Evolutionary conservation across 2,329 filamentous ascomycete genomes (phyloP).

Genomic region (Didymella arachidicola): DNA sequence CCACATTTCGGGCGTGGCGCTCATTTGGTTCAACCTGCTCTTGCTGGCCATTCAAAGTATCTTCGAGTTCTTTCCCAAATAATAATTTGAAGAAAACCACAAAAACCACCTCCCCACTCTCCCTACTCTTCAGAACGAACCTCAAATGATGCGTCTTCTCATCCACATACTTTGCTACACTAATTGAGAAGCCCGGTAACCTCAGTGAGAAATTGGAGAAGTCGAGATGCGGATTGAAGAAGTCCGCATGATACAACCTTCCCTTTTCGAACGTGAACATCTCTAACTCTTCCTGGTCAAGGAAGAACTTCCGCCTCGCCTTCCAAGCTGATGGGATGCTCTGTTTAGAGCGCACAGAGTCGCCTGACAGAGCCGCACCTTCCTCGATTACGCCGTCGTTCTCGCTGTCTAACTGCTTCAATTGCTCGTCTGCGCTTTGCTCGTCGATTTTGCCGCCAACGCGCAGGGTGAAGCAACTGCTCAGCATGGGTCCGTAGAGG

Average conservation of each 20-base stretch:
- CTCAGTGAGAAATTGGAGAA: slow-evolving; percentile 57
- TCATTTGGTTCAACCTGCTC: neutral
- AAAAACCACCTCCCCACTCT: slow-evolving; percentile 53
- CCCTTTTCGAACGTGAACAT: slow-evolving; percentile 55
- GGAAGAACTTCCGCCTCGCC: slow-evolving; percentile 57
- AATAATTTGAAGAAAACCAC: slow-evolving; percentile 57
- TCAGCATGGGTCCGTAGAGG: slow-evolving; percentile 48
- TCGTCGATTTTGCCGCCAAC: slow-evolving; percentile 39
- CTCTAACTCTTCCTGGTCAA: slow-evolving; percentile 46
- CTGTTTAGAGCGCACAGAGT: slow-evolving; percentile 36
- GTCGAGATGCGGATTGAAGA: slow-evolving; percentile 59
- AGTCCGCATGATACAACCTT: slow-evolving; percentile 55
- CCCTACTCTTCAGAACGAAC: slow-evolving; percentile 56
- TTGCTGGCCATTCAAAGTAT: slow-evolving; percentile 37
- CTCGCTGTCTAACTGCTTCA: slow-evolving; percentile 31
- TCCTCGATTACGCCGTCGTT: slow-evolving; percentile 50
- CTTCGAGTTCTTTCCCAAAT: slow-evolving; percentile 53
- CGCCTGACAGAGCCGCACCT: slow-evolving; percentile 40
- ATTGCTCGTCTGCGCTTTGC: slow-evolving; percentile 32
- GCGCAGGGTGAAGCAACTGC: slow-evolving; percentile 44
- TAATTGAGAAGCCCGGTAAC: slow-evolving; percentile 56
- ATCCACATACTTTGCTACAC: slow-evolving; percentile 57
- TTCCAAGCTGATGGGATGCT: slow-evolving; percentile 51
- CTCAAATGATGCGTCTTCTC: slow-evolving; percentile 58
- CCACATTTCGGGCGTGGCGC: neutral